Percentiles rank a stretch among this genome's conserved stretches.
Conservation (phyloP, 495 filamentous ascomycete species). For the Aspergillus asperescens region DNA sequence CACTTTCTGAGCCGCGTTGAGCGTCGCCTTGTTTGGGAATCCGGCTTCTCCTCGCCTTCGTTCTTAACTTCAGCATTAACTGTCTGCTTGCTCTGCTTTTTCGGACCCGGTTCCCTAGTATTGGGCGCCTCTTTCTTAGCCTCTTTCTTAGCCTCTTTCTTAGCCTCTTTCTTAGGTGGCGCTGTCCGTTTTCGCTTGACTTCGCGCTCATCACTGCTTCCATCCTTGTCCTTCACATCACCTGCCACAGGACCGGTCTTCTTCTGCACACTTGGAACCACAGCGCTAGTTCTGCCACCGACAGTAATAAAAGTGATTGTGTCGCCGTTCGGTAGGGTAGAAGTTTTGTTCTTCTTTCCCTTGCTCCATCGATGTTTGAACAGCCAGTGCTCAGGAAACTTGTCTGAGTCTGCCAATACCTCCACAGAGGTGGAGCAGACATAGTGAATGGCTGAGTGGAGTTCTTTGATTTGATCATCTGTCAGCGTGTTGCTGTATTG, state of each 20-base stretch:
- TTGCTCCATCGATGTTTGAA: conserved; percentile 90
- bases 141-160: no score
- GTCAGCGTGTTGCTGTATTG: conserved; percentile 80
- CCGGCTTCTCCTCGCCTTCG: not conserved
- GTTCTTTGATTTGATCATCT: conserved; percentile 61
- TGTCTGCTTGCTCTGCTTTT: conserved; percentile 19
- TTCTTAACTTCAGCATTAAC: conserved; percentile 24
- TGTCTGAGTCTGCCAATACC: conserved; percentile 69
- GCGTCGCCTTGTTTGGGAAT: conserved; percentile 27
- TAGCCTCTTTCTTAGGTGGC: conserved; percentile 28
- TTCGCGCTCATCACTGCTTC: conserved; percentile 18
- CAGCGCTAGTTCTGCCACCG: conserved; percentile 81
- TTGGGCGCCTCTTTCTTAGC: conserved; percentile 26
- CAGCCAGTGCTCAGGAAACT: conserved; percentile 87
- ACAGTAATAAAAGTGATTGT: conserved; percentile 80
- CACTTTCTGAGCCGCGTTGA: conserved; percentile 35
- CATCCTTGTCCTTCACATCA: conserved; percentile 27
- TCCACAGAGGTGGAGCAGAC: conserved; percentile 77
- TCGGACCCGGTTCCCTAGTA: conserved; percentile 20
- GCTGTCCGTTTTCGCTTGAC: conserved; percentile 36
- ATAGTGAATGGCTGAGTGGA: conserved; percentile 69
- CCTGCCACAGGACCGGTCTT: conserved; percentile 56
- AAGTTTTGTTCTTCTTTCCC: conserved; percentile 67
- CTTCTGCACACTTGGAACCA: conserved; percentile 80
- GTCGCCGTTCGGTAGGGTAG: conserved; percentile 71